Percentiles rank a stretch among this genome's conserved stretches.
These are phyloP conservation scores for Aciculoconidium aculeatum DNA, from an alignment of 805 yeast genomes.

Conservation along the genomic window DNA sequence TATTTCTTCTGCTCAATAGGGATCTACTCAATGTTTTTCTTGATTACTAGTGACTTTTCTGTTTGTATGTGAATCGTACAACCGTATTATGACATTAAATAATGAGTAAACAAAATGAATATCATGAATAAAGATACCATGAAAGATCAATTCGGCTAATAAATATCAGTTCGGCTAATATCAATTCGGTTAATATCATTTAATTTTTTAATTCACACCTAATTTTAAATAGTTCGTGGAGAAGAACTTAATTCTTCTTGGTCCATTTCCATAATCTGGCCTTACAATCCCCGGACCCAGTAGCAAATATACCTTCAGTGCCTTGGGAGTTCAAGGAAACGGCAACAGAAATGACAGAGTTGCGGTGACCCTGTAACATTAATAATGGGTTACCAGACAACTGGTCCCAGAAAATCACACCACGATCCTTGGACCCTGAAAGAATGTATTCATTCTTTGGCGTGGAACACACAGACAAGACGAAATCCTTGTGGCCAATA, in stretches of 20 bases:
- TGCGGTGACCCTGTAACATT: constrained; percentile 95
- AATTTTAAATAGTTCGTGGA: background rate
- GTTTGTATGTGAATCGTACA: no score
- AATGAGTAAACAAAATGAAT: no score
- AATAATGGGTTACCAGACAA: constrained; percentile 83
- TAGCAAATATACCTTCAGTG: constrained; percentile 82
- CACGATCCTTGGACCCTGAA: constrained; percentile 95
- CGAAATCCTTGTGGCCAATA: constrained; percentile 95
- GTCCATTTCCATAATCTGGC: constrained; percentile 96
- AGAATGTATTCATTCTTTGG: constrained; percentile 88
- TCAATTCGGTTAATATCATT: no score
- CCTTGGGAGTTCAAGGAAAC: constrained; percentile 77
- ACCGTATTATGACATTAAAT: no score
- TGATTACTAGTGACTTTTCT: no score
- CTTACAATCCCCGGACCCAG: constrained; percentile 96
- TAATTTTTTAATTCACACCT: background rate
- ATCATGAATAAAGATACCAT: no score
- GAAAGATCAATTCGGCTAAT: no score
- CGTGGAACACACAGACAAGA: constrained; percentile 86
- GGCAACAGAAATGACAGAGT: constrained; percentile 91
- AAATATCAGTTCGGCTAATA: no score
- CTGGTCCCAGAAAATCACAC: constrained; percentile 96
- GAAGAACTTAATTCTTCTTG: constrained; percentile 22
- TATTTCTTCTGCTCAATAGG: no score
- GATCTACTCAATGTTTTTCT: no score